Conservation (phyloP, 1,284 basidiomycete species). For the Cyathus olla region DNA sequence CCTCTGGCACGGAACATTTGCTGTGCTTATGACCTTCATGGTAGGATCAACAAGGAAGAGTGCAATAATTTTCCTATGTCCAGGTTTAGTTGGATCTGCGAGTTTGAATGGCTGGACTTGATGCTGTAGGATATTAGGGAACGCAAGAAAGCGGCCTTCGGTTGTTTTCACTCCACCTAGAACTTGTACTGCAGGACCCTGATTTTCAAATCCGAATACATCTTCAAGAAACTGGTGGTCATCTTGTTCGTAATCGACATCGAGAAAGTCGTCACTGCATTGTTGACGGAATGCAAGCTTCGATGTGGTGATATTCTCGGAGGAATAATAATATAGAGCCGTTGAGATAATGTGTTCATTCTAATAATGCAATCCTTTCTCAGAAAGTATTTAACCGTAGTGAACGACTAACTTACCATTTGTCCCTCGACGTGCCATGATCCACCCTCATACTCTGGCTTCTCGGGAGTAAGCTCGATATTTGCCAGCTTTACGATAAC, state of each 20-base stretch:
- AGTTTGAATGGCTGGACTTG: constrained; percentile 54
- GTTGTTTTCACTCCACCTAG: constrained; percentile 46
- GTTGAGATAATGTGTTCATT: constrained; percentile 56
- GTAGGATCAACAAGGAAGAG: constrained; percentile 63
- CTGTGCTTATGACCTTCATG: constrained; percentile 50
- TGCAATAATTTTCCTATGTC: constrained; percentile 60
- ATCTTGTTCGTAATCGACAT: constrained; percentile 29
- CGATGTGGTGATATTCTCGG: constrained; percentile 38
- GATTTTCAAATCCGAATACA: constrained; percentile 37
- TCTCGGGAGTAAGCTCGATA: constrained; percentile 59
- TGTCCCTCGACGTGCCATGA: constrained; percentile 53
- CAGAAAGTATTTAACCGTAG: not conserved
- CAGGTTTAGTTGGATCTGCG: constrained; percentile 51
- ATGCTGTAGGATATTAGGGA: constrained; percentile 60
- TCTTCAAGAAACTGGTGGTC: constrained; percentile 36
- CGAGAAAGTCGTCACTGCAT: not conserved
- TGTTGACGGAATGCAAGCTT: constrained; percentile 40
- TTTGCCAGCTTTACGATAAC: constrained; percentile 64
- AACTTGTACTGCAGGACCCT: constrained; percentile 34
- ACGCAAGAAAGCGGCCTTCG: constrained; percentile 50
- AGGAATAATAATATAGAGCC: constrained; percentile 46
- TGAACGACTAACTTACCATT: constrained; percentile 24
- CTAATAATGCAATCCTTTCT: constrained; percentile 4
- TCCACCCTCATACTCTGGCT: constrained; percentile 46
- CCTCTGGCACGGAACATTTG: constrained; percentile 58